These are phyloP conservation scores for Craterostigma plantagineum DNA, from an alignment of 257 asterid genomes.

Conservation along the genomic window DNA sequence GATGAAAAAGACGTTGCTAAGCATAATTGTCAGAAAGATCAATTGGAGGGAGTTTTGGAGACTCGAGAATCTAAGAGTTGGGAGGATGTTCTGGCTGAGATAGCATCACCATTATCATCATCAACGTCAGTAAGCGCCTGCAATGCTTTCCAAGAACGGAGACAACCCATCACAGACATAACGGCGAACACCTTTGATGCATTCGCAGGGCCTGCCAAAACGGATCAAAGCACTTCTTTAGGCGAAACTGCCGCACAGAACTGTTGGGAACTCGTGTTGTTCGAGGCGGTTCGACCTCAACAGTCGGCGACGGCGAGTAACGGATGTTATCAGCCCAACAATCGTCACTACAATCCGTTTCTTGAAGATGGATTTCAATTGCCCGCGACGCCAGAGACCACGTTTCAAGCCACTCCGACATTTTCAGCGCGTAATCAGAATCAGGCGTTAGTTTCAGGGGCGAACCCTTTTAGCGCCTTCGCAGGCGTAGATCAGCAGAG, in stretches of 20 bases:
- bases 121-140: neutral
- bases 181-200: slow-evolving; percentile 6
- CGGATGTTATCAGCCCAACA: slow-evolving; percentile 1
- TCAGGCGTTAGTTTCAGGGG: slow-evolving; percentile 8
- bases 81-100: slow-evolving; percentile 21
- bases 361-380: slow-evolving; percentile 14
- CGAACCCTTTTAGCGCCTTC: slow-evolving; percentile 23
- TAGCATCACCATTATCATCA: slow-evolving; percentile 1
- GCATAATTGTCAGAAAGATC: too few species aligned
- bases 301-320: neutral
- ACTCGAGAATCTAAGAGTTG: slow-evolving; percentile 11
- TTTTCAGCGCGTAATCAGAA: slow-evolving; percentile 13
- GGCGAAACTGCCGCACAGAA: neutral
- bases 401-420: slow-evolving; percentile 11
- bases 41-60: neutral
- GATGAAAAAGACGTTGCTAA: too few species aligned
- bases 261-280: slow-evolving; percentile 20
- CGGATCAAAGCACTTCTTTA: neutral
- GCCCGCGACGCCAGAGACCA: slow-evolving; percentile 5
- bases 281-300: slow-evolving; percentile 6
- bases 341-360: slow-evolving; percentile 27
- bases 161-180: neutral
- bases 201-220: neutral
- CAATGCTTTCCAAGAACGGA: neutral
- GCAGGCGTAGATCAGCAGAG: slow-evolving; percentile 14